A percentile compares a stretch with the other conserved stretches of the same genome.
Evolutionary conservation across 2,329 filamentous ascomycete genomes (phyloP).

Genomic region (Pseudogymnoascus sp.): DNA sequence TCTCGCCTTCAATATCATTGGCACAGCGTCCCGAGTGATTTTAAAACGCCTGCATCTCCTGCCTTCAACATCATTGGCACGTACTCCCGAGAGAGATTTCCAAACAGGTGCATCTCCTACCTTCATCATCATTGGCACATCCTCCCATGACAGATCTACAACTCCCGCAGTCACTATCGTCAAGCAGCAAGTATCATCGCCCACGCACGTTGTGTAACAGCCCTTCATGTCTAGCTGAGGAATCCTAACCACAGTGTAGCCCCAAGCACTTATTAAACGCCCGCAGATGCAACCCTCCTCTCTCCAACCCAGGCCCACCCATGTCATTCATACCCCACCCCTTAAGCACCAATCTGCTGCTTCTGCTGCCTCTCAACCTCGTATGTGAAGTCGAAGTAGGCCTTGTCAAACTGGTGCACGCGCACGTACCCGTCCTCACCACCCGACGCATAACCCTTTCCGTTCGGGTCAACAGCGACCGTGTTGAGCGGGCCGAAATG

Average conservation of each 20-base stretch:
- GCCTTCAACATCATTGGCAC: background rate
- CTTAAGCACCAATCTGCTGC: constrained; percentile 23
- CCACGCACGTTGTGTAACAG: background rate
- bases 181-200: background rate
- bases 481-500: constrained; percentile 98
- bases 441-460: constrained; percentile 87
- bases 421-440: constrained; percentile 98
- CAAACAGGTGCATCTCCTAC: background rate
- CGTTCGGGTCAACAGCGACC: constrained; percentile 84
- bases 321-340: constrained; percentile 3
- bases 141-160: background rate
- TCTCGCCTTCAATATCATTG: background rate
- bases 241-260: constrained; percentile 7
- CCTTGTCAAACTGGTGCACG: constrained; percentile 97
- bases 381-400: constrained; percentile 97
- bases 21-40: background rate
- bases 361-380: constrained; percentile 83
- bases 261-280: constrained; percentile 19
- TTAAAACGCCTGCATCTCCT: background rate
- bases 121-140: background rate
- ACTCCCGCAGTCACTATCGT: background rate
- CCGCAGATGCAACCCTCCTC: constrained; percentile 23
- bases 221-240: constrained; percentile 5
- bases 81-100: background rate
- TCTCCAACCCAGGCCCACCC: constrained; percentile 5